A percentile compares a stretch with the other conserved stretches of the same genome.
phyloP scores from a whole-genome alignment of 306 rosid genomes.

The Macrotyloma uniflorum region DNA sequence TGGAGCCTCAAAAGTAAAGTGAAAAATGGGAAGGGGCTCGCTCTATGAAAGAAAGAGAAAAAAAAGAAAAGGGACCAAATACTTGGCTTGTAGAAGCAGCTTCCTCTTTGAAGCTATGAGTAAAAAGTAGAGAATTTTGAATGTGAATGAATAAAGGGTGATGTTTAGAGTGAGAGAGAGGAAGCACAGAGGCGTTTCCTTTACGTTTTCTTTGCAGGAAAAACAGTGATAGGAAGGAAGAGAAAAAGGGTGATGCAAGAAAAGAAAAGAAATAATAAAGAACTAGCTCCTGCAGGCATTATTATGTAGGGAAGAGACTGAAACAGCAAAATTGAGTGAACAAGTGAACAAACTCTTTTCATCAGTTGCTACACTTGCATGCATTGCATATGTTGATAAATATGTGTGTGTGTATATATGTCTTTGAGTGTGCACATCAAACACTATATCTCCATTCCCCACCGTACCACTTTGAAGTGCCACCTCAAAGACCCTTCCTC shows the following conservation, averaged over 20 bases:
- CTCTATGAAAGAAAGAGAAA: conserved; percentile 14
- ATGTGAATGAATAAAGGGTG: conserved; percentile 50
- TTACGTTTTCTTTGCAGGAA: conserved; percentile 76
- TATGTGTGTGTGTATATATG: not conserved
- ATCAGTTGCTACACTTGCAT: conserved; percentile 42
- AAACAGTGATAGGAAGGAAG: conserved; percentile 46
- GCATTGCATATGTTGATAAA: conserved; percentile 36
- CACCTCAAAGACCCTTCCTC: conserved; percentile 12
- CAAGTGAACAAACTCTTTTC: conserved; percentile 42
- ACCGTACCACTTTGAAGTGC: conserved; percentile 32
- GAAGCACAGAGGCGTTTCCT: conserved; percentile 66
- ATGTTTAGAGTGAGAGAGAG: conserved; percentile 50
- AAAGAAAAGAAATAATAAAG: conserved; percentile 45
- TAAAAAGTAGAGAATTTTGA: conserved; percentile 42
- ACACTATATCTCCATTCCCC: conserved; percentile 32
- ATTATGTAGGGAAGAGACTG: conserved; percentile 71
- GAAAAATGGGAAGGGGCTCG: conserved; percentile 6
- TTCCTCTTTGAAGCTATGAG: conserved; percentile 37
- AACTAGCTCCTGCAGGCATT: conserved; percentile 67
- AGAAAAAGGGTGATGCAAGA: conserved; percentile 42
- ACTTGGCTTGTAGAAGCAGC: conserved; percentile 40
- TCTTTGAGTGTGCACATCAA: conserved; percentile 31
- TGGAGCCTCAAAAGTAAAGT: conserved; percentile 36
- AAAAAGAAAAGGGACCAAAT: conserved; percentile 8
- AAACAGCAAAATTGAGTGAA: conserved; percentile 56